Evolutionary conservation across 2,329 filamentous ascomycete species (phyloP).

Genomic region (Chrysosphaeria jannelii): DNA sequence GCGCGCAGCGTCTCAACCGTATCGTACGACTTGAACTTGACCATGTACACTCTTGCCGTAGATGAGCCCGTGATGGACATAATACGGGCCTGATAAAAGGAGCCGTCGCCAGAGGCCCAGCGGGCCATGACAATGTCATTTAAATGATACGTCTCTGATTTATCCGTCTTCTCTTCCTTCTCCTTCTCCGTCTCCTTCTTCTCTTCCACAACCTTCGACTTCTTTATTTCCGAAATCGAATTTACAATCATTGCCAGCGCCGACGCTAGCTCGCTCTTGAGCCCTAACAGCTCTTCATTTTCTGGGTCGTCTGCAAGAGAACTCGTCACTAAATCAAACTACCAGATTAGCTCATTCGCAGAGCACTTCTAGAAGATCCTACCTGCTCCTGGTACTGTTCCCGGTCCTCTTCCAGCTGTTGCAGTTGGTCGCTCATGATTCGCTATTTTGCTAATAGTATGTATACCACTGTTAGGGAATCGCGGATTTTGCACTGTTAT

Average conservation of each 20-base stretch:
- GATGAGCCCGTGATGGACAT: slow-evolving; percentile 79
- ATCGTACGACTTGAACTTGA: slow-evolving; percentile 82
- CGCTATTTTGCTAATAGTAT: no score
- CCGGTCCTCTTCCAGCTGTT: slow-evolving; percentile 18
- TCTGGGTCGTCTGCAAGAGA: slow-evolving; percentile 56
- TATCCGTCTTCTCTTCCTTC: slow-evolving; percentile 4
- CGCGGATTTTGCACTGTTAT: no score
- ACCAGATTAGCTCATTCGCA: background rate
- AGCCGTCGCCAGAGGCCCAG: slow-evolving; percentile 69
- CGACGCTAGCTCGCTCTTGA: slow-evolving; percentile 56
- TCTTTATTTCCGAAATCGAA: slow-evolving; percentile 53
- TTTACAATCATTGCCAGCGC: slow-evolving; percentile 54
- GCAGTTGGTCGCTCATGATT: slow-evolving; percentile 10
- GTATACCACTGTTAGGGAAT: no score
- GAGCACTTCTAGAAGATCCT: slow-evolving; percentile 3
- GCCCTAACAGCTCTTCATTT: slow-evolving; percentile 44
- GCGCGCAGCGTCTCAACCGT: slow-evolving; percentile 55
- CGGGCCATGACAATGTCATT: slow-evolving; percentile 78
- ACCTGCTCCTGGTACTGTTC: slow-evolving; percentile 27
- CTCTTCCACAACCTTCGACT: slow-evolving; percentile 12
- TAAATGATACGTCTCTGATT: slow-evolving; percentile 41
- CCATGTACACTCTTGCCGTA: slow-evolving; percentile 73
- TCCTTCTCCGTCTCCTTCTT: background rate
- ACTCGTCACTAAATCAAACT: slow-evolving; percentile 51
- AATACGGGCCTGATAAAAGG: slow-evolving; percentile 77